Percentiles rank a stretch among this genome's conserved stretches.
phyloP scores from a whole-genome alignment of 306 rosid species.

The Argentina anserina region DNA sequence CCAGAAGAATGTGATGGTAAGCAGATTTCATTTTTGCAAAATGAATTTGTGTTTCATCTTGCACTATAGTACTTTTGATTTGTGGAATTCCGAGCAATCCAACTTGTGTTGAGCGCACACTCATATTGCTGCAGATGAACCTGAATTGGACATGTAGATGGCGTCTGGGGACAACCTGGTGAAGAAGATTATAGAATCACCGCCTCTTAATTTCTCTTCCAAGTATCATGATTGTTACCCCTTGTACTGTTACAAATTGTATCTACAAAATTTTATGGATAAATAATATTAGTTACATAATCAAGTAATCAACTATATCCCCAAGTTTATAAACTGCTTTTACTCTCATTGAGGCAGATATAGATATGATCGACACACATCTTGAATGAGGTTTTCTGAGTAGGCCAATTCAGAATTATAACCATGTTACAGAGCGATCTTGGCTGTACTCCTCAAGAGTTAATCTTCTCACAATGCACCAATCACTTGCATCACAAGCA shows the following conservation, averaged over 20 bases:
- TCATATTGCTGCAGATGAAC: not conserved
- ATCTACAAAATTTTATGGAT: not conserved
- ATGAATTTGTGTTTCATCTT: not conserved
- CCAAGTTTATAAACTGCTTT: not conserved
- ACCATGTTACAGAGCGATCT: not conserved
- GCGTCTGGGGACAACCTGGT: not conserved
- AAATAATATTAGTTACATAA: not conserved
- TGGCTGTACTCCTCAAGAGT: too few relatives aligned
- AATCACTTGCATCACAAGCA: not conserved
- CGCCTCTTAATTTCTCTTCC: not conserved
- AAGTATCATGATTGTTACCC: not conserved
- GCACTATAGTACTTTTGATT: not conserved
- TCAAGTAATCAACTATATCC: not conserved
- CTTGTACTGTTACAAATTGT: too few relatives aligned
- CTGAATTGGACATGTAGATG: not conserved
- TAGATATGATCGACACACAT: too few relatives aligned
- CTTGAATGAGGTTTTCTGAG: not conserved
- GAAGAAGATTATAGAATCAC: not conserved
- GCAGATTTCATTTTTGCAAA: not conserved
- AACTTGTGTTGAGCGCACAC: not conserved
- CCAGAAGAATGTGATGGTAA: slow-evolving; percentile 3
- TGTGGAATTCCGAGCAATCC: not conserved
- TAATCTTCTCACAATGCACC: not conserved
- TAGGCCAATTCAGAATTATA: not conserved
- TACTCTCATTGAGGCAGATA: too few relatives aligned